Evolutionary conservation across 208 protist genomes (phyloP), one percentile per base, ranked within the genome.

Genomic region (Leishmania gerbilli): DNA sequence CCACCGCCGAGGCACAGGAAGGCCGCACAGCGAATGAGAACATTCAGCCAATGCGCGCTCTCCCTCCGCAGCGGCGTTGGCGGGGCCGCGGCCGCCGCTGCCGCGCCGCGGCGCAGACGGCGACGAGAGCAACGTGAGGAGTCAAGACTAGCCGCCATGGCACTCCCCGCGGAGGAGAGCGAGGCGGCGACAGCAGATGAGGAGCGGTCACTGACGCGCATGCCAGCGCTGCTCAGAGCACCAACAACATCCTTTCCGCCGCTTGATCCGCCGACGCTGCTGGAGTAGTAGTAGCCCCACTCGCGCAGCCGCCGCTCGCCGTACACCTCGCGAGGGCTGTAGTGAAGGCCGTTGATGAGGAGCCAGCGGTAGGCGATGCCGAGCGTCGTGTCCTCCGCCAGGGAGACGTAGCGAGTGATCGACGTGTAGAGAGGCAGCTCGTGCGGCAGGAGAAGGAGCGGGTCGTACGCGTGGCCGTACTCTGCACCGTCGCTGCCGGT

Each of bases 1-100:
- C 93, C 92, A 47, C 93, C 92, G 53, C 93, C 93, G 13, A 97
- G 88, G 37, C 90, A 69, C 24, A 97, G 74, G 45, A 95, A 85
- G 37, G 87, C 89, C 1, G 79, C 84, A 85, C 88, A 93, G n/a
- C 90, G 90, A 3, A 87, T 71, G 19, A 95, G 53, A 17, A 90
- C 82, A 68, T 93, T 94, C 64, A 91, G 81, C 93, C 93, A 97
- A 79, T 87, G 83, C 69, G 88, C 86, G 58, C 80, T 84, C 64
- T 96, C 93, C 42, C 65, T 37, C 27, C 78, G 79, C 55, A 80
- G 34, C n/a, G 85, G 77, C 24, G 71, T 85, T 53, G 77, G 82
- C 11, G 77, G 31, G 40, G 58, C 82, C 19, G 82, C 55, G 37
- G 45, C 31, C 8, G 51, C 65, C 2, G 77, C 60, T 5, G 78